Evolutionary conservation across 805 yeast species (phyloP).

Genomic region (Lipomyces orientalis): DNA sequence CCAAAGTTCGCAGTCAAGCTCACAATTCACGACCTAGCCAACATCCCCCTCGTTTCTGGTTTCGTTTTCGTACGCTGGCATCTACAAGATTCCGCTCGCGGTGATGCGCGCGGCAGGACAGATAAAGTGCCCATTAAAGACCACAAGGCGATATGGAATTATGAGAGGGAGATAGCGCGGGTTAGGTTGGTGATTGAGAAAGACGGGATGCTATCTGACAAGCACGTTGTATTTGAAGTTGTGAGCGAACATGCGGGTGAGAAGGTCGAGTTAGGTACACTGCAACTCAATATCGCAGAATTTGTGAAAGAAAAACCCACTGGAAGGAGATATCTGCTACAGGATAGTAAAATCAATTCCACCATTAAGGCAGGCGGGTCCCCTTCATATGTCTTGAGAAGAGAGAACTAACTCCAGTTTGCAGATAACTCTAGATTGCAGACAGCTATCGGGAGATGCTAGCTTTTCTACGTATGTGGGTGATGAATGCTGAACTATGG

Average conservation of each 20-base stretch:
- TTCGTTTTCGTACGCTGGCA: conserved; percentile 68
- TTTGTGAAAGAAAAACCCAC: conserved; percentile 61
- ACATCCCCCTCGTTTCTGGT: conserved; percentile 82
- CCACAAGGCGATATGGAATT: conserved; percentile 60
- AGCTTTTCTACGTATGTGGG: conserved; percentile 28
- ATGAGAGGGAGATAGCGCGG: conserved; percentile 47
- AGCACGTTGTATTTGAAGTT: conserved; percentile 52
- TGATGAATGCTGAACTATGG: not conserved
- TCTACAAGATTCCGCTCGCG: conserved; percentile 57
- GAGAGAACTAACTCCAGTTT: not conserved
- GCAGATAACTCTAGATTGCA: conserved; percentile 21
- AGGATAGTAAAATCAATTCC: conserved; percentile 81
- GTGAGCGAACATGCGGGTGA: conserved; percentile 50
- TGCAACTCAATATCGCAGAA: conserved; percentile 73
- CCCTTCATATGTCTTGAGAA: not conserved
- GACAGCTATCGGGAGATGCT: conserved; percentile 34
- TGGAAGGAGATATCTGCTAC: conserved; percentile 69
- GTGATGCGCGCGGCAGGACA: conserved; percentile 56
- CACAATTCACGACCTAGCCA: conserved; percentile 71
- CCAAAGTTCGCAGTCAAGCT: conserved; percentile 69
- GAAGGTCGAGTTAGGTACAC: conserved; percentile 64
- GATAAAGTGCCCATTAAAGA: conserved; percentile 52
- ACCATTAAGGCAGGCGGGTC: conserved; percentile 54
- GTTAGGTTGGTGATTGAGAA: conserved; percentile 52
- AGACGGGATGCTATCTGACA: conserved; percentile 47